These are phyloP conservation scores for Diaporthe ilicicola DNA, from an alignment of 2,329 filamentous ascomycete species.

Conservation along the genomic window DNA sequence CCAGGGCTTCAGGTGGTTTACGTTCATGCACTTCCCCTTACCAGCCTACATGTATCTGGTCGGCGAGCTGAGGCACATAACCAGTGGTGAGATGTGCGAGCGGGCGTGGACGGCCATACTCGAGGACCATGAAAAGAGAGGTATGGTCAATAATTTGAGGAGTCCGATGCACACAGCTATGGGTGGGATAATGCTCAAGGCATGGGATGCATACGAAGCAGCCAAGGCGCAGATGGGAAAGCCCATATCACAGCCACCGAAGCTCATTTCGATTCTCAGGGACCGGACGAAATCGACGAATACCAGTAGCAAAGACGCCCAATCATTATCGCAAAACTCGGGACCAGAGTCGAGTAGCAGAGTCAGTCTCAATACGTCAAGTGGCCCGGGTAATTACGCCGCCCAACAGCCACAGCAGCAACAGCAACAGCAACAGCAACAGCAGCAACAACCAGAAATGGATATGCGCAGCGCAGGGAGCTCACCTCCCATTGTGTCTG, in stretches of 20 bases:
- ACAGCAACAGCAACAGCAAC: slow-evolving; percentile 14
- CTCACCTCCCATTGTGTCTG: slow-evolving; percentile 30
- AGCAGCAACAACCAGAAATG: slow-evolving; percentile 16
- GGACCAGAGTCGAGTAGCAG: slow-evolving; percentile 35
- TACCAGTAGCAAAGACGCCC: slow-evolving; percentile 24
- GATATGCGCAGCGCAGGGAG: slow-evolving; percentile 30
- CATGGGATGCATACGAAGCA: slow-evolving; percentile 66
- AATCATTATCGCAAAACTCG: slow-evolving; percentile 23
- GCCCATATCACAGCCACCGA: slow-evolving; percentile 50
- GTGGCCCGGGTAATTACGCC: slow-evolving; percentile 14
- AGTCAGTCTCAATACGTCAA: slow-evolving; percentile 18
- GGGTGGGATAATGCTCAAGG: slow-evolving; percentile 66
- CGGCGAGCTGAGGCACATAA: slow-evolving; percentile 61
- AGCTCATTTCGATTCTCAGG: slow-evolving; percentile 57
- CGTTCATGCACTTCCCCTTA: slow-evolving; percentile 66
- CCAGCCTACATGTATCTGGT: slow-evolving; percentile 69
- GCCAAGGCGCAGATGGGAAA: slow-evolving; percentile 56
- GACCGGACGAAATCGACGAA: slow-evolving; percentile 47
- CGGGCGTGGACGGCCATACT: slow-evolving; percentile 66
- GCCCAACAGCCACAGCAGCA: neutral
- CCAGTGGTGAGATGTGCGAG: slow-evolving; percentile 63
- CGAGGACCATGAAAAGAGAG: slow-evolving; percentile 62
- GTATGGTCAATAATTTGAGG: slow-evolving; percentile 57
- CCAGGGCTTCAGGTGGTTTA: slow-evolving; percentile 66
- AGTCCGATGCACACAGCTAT: slow-evolving; percentile 68